Evolutionary conservation across 441 rosid genomes (phyloP), one percentile per base, ranked within the genome.

Genomic region (Jatropha podagrica): DNA sequence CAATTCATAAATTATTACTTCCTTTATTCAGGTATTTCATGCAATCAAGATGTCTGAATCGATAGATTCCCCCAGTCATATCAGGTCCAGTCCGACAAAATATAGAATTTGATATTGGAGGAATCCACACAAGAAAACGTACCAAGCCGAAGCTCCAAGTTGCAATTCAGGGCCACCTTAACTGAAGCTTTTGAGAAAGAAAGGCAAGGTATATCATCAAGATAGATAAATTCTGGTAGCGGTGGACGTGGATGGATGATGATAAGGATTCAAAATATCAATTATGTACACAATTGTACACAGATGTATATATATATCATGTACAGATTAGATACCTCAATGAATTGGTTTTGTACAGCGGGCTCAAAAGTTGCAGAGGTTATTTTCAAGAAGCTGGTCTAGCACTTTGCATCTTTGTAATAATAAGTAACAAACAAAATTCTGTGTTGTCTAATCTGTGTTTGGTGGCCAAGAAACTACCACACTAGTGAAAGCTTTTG

Each of bases 261-360:
- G 85, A 85, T 85, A 85, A 81, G 83, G 83, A 85, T 79, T 85
- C 83, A 71, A 59, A 58, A 58, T 65, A 74, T 65, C 76, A 69
- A 49, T 38, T 7, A 18, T 56, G 27, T 56, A 56, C 27, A 56
- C 9, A 5, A 2, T 6, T 56, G 4, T 18, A n/a, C 17, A 55
- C 7, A 23, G 11, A 23, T 66, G 20, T 23, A 46, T 41, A 0
- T 12, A 26, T 68, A 6, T 2, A 2, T 13, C 7, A 63, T 61
- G 15, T 6, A 14, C 7, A 75, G 67, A 23, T 23, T 23, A 23
- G 23, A 54, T 67, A 49, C 76, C 72, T 38, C 48, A 41, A 74
- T 68, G 27, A 49, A 52, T 42, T 32, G 20, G 69, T 32, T 48
- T 70, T 76, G 42, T 58, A 40, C 8, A 62, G 44, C 44, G 65